Evolutionary conservation across 768 basidiomycete genomes (phyloP), one percentile per base, ranked within the genome.

Genomic region (Agrocybe chaxingu): DNA sequence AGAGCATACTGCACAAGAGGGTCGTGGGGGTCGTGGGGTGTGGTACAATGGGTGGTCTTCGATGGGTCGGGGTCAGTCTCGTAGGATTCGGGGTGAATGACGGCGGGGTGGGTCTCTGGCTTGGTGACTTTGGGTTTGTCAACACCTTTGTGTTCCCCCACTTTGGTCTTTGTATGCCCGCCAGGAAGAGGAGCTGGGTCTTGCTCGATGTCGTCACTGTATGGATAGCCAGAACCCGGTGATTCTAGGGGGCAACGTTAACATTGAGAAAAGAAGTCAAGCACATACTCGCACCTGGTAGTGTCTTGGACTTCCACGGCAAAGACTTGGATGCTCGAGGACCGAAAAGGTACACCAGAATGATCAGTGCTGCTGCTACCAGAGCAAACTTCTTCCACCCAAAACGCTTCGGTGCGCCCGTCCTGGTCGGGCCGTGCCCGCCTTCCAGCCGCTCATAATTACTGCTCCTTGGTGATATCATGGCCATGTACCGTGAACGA

Each of bases 1-100:
- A 98, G 80, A 0, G 92, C 94, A 67, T 90, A 99, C 65, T 93
- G 92, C 9, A 96, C 87, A 50, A 96, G 74, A 77, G 43, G 73
- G 62, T 37, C 34, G 24, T 43, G 43, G 45, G 58, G 90, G 66
- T 1, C 78, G 65, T 82, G 67, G 0, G 92, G 80, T 0, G 66
- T 48, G 0, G 77, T 77, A 70, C 94, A 98, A 70, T 84, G 71
- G 0, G 84, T 80, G 0, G 92, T 94, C 54, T 78, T 79, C 33
- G 78, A 66, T 0, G 81, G 86, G 68, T 96, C 81, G 10, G 48
- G 58, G 48, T 95, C 92, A 12, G 80, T 79, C 40, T 84, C 85
- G 57, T 79, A 84, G 0, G 89, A 84, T 3, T 74, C 73, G 1
- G 82, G 82, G 39, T 69, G 59, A 24, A 24, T 24, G 24, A 24